Evolutionary conservation across 306 rosid genomes (phyloP), one percentile per base, ranked within the genome.

Genomic region (Gillenia trifoliata): DNA sequence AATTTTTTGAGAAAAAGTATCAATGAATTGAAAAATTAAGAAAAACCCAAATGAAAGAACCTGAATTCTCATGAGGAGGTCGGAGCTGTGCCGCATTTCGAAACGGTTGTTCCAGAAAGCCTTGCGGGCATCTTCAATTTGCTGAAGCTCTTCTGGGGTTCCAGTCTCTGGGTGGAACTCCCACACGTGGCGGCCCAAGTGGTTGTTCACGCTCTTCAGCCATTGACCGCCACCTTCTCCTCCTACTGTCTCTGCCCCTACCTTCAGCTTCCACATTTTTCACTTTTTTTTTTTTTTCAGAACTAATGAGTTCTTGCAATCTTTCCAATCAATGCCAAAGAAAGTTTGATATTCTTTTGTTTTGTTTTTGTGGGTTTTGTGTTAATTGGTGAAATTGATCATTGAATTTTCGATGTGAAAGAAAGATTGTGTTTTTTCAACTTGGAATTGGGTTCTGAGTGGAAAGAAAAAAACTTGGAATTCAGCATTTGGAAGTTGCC

Each of bases 111-210:
- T 64, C 55, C 72, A 68, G 76, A 82, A 82, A 63, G 11, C 66
- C 30, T 73, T 72, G 26, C 82, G 79, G 55, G 79, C 79, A 69
- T 77, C 68, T 69, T 82, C 73, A 41, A 77, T 77, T 20, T 68
- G 78, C 9, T 77, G 76, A 73, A 77, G 82, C 57, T 77, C 85
- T 69, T 77, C 82, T 6, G 79, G 79, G 26, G 75, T 30, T 41
- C 79, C 85, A 50, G 76, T 67, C 33, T 73, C 85, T 30, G 85
- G 82, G 63, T 77, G 30, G 54, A 77, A 82, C 69, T 77, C 79
- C 85, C 85, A 82, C 33, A 82, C 85, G 31, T 82, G 85, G 55
- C 85, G 84, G n/a, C 80, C 84, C 2, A 76, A 64, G 64, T 80
- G 84, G 22, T 57, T 70, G 68, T 80, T 80, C 68, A 77, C 76